Percentiles rank a stretch among this genome's conserved stretches.
Conservation (phyloP, 768 basidiomycete genomes). For the Solioccasus polychromus region DNA sequence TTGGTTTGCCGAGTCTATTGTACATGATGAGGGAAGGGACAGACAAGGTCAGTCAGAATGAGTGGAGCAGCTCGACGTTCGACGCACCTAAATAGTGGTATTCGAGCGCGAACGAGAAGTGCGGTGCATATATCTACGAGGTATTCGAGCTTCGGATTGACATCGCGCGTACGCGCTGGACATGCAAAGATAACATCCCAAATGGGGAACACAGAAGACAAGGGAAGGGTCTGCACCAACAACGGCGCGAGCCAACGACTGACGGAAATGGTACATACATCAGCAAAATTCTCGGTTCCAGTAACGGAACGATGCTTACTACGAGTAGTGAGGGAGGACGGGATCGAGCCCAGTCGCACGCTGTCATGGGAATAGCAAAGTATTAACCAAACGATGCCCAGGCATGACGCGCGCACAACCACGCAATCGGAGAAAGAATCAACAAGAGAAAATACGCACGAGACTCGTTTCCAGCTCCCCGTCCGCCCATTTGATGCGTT, state of each 20-base stretch:
- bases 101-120: conserved; percentile 61
- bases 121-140: conserved; percentile 69
- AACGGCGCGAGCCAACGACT: conserved; percentile 78
- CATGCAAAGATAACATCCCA: conserved; percentile 75
- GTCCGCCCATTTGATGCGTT: conserved; percentile 62
- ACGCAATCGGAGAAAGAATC: not conserved
- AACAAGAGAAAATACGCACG: conserved; percentile 34
- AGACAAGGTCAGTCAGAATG: not conserved
- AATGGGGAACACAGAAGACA: conserved; percentile 52
- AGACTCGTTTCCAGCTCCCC: conserved; percentile 55
- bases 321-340: conserved; percentile 72
- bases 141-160: conserved; percentile 61
- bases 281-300: too few species aligned
- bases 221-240: conserved; percentile 69
- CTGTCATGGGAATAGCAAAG: conserved; percentile 32
- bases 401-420: not conserved
- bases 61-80: not conserved
- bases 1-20: conserved; percentile 52
- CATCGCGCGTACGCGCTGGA: conserved; percentile 48
- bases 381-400: not conserved
- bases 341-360: conserved; percentile 66
- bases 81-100: conserved; percentile 54
- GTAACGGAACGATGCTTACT: conserved; percentile 43
- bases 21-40: conserved; percentile 1
- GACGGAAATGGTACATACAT: conserved; percentile 1